These are phyloP conservation scores for Lentinula guzmanii DNA, from an alignment of 768 basidiomycete genomes.

Conservation along the genomic window DNA sequence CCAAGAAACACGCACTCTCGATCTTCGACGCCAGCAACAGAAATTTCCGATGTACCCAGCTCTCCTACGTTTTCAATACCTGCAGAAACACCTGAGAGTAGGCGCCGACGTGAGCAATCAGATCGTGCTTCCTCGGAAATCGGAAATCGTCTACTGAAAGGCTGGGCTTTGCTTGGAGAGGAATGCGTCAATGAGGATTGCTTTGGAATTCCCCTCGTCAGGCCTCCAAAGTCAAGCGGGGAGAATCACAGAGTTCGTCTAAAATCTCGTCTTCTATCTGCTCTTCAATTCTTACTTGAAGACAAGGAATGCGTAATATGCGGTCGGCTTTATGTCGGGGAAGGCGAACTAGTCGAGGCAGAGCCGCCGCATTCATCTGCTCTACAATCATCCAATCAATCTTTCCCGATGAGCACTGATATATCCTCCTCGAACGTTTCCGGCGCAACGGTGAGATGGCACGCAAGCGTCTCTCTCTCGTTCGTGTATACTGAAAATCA, in stretches of 20 bases:
- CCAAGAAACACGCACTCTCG: constrained; percentile 35
- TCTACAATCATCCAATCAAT: background rate
- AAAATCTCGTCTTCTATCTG: background rate
- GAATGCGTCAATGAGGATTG: constrained; percentile 70
- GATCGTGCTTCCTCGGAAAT: constrained; percentile 77
- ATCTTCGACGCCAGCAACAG: constrained; percentile 74
- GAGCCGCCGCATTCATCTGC: constrained; percentile 35
- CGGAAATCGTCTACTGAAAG: constrained; percentile 64
- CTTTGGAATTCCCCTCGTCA: constrained; percentile 78
- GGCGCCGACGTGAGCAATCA: constrained; percentile 72
- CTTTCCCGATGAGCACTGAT: background rate
- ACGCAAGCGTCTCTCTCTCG: background rate
- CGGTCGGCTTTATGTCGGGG: constrained; percentile 50
- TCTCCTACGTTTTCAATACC: constrained; percentile 61
- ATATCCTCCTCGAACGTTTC: background rate
- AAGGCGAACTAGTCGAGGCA: constrained; percentile 42
- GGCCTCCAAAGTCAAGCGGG: constrained; percentile 59
- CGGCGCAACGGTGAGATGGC: background rate
- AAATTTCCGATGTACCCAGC: constrained; percentile 53
- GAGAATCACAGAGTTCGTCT: constrained; percentile 60
- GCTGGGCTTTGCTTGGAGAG: constrained; percentile 89
- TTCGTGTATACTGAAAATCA: background rate
- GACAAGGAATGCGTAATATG: constrained; percentile 79
- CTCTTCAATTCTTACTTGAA: constrained; percentile 1
- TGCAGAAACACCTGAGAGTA: constrained; percentile 58